phyloP scores from a whole-genome alignment of 441 rosid genomes.

The Rhodomyrtus psidioides region DNA sequence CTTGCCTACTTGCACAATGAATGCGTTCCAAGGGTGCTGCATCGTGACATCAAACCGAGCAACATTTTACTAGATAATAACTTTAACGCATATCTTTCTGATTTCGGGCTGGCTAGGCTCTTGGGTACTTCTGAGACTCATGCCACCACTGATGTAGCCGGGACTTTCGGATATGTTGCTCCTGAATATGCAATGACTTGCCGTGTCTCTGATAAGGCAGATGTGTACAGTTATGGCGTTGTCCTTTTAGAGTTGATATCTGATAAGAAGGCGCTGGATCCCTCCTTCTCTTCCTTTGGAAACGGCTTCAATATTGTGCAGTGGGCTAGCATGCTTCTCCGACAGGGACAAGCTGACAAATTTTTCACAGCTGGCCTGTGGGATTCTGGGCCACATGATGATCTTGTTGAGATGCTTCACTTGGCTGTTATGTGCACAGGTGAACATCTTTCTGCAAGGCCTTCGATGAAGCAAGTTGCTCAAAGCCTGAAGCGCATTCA shows the following conservation, averaged over 20 bases:
- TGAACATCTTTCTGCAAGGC: slow-evolving; percentile 33
- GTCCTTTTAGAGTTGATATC: slow-evolving; percentile 33
- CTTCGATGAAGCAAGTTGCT: slow-evolving; percentile 29
- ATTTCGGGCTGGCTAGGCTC: slow-evolving; percentile 55
- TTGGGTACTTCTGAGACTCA: slow-evolving; percentile 37
- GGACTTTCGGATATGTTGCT: slow-evolving; percentile 41
- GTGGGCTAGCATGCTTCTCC: slow-evolving; percentile 30
- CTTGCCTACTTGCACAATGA: slow-evolving; percentile 71
- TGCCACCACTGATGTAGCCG: slow-evolving; percentile 43
- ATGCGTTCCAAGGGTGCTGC: slow-evolving; percentile 57
- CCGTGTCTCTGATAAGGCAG: slow-evolving; percentile 40
- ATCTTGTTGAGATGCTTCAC: slow-evolving; percentile 19
- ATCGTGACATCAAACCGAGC: slow-evolving; percentile 64
- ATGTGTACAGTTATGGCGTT: slow-evolving; percentile 41
- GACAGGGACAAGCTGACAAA: slow-evolving; percentile 16
- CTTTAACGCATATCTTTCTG: slow-evolving; percentile 63
- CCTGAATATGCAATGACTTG: slow-evolving; percentile 43
- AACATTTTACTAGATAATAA: slow-evolving; percentile 64
- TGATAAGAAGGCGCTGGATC: slow-evolving; percentile 31
- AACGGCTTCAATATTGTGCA: slow-evolving; percentile 31
- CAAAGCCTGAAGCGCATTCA: slow-evolving; percentile 18
- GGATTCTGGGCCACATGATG: slow-evolving; percentile 18
- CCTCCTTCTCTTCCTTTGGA: slow-evolving; percentile 27
- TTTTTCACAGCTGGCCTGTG: slow-evolving; percentile 23
- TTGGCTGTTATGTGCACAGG: slow-evolving; percentile 26